Evolutionary conservation across 2,329 filamentous ascomycete genomes (phyloP).

Genomic region (Claviceps paspali): DNA sequence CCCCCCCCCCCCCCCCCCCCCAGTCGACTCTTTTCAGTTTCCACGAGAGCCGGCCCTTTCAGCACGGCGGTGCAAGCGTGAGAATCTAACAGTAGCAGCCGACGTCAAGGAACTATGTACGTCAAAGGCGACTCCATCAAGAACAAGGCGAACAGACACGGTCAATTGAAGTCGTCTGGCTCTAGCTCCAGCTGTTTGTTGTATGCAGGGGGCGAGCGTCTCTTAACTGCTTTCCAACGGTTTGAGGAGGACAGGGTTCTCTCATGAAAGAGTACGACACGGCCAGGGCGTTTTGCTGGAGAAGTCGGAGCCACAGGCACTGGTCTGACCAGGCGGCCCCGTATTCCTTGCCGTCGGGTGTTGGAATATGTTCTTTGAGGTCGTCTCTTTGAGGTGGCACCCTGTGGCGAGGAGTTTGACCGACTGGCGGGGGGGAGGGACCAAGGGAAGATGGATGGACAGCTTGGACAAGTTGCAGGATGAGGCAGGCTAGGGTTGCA

Average conservation of each 20-base stretch:
- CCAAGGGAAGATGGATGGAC: not conserved
- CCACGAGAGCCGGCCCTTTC: not conserved
- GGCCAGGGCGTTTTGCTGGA: not conserved
- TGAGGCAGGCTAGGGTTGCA: not conserved
- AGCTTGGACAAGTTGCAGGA: not conserved
- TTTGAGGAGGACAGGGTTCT: not conserved
- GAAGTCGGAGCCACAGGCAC: not conserved
- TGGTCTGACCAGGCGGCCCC: too few species aligned
- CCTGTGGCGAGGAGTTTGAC: too few species aligned
- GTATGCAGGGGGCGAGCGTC: not conserved
- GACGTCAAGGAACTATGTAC: not conserved
- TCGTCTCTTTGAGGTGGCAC: not conserved
- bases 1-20: too few species aligned
- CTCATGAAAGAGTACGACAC: not conserved
- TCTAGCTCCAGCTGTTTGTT: not conserved
- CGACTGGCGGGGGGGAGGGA: too few species aligned
- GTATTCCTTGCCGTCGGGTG: too few species aligned
- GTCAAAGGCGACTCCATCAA: slow-evolving; percentile 1
- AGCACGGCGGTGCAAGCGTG: not conserved
- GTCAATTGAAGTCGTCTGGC: not conserved
- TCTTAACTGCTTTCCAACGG: not conserved
- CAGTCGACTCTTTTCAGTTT: not conserved
- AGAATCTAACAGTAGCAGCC: not conserved
- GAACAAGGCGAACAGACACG: not conserved
- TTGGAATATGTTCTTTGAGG: not conserved